phyloP scores from a whole-genome alignment of 2,329 filamentous ascomycete genomes.

The Tolypocladium tropicale region DNA sequence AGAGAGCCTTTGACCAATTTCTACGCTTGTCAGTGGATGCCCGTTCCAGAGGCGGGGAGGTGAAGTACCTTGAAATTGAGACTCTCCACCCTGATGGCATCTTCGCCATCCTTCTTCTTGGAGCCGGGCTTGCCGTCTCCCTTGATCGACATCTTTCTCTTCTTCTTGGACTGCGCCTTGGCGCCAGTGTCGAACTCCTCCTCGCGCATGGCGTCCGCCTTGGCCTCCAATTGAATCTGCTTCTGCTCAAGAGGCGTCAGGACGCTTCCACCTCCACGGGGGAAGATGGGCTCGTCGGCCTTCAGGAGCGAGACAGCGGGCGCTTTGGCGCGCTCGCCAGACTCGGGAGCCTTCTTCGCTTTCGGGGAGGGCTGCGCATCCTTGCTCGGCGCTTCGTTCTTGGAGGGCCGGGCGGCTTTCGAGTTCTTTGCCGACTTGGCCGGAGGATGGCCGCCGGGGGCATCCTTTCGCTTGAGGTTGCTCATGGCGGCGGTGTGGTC shows the following conservation, averaged over 20 bases:
- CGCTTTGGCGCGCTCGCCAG: slow-evolving; percentile 17
- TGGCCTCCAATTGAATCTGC: slow-evolving; percentile 90
- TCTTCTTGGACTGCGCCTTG: slow-evolving; percentile 40
- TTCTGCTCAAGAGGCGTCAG: slow-evolving; percentile 92
- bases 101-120: slow-evolving; percentile 33
- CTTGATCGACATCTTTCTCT: slow-evolving; percentile 43
- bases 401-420: slow-evolving; percentile 36
- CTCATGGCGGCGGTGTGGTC: slow-evolving; percentile 34
- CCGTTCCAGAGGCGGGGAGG: neutral
- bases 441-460: slow-evolving; percentile 38
- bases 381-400: slow-evolving; percentile 25
- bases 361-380: slow-evolving; percentile 17
- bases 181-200: slow-evolving; percentile 50
- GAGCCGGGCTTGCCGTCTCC: slow-evolving; percentile 42
- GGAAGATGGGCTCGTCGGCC: slow-evolving; percentile 84
- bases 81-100: slow-evolving; percentile 66
- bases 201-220: slow-evolving; percentile 84
- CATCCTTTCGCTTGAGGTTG: slow-evolving; percentile 48
- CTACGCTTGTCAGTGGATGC: slow-evolving; percentile 34
- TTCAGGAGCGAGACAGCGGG: slow-evolving; percentile 38
- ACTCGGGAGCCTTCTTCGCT: slow-evolving; percentile 20
- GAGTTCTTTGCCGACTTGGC: slow-evolving; percentile 37
- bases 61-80: slow-evolving; percentile 72
- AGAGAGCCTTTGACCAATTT: slow-evolving; percentile 77
- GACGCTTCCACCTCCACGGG: slow-evolving; percentile 81